phyloP scores from a whole-genome alignment of 768 basidiomycete genomes.

The Macrocybe gigantea region DNA sequence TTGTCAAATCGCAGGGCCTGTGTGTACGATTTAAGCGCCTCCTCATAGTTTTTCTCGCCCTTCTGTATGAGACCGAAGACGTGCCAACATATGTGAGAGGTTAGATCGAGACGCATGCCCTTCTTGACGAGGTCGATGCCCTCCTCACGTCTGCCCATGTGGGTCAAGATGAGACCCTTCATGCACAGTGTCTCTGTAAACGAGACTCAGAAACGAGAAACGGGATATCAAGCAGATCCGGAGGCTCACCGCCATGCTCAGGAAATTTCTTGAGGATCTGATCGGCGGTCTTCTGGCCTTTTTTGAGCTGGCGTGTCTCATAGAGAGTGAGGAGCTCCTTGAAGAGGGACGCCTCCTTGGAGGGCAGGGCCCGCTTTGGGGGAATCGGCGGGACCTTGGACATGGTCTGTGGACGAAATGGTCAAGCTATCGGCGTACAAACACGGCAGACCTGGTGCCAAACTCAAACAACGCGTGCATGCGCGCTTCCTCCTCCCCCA shows the following conservation, averaged over 20 bases:
- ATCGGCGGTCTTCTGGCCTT: constrained; percentile 87
- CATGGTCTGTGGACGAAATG: constrained; percentile 16
- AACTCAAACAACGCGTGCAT: constrained; percentile 39
- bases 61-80: constrained; percentile 95
- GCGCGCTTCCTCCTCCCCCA: constrained; percentile 11
- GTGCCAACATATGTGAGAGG: constrained; percentile 96
- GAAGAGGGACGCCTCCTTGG: constrained; percentile 83
- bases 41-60: constrained; percentile 91
- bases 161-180: constrained; percentile 86
- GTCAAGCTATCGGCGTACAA: no score
- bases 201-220: constrained; percentile 3
- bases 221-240: background rate
- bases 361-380: constrained; percentile 57
- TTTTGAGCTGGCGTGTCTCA: constrained; percentile 84
- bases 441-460: constrained; percentile 7
- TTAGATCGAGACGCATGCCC: constrained; percentile 74
- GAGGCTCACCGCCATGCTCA: constrained; percentile 80
- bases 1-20: constrained; percentile 88
- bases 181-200: constrained; percentile 86
- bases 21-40: constrained; percentile 88
- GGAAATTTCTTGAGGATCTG: constrained; percentile 94
- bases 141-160: constrained; percentile 74
- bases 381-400: constrained; percentile 29
- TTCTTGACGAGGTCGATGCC: constrained; percentile 82
- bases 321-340: constrained; percentile 83